Percentiles rank a stretch among this genome's conserved stretches.
These are phyloP conservation scores for Tulasnella sp. DNA, from an alignment of 768 basidiomycete genomes.

Conservation along the genomic window DNA sequence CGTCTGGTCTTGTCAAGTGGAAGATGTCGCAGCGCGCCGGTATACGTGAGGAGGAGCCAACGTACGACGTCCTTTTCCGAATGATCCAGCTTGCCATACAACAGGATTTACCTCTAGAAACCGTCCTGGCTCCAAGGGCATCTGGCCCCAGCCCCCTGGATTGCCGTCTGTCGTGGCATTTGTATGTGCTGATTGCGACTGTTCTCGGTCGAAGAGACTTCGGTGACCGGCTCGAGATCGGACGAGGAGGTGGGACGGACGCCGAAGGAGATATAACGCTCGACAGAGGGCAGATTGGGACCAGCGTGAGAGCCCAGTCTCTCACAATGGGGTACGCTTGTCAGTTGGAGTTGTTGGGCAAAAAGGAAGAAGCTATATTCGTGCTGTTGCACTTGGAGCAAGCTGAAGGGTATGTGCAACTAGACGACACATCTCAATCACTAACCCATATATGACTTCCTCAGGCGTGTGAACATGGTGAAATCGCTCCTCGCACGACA, in stretches of 20 bases:
- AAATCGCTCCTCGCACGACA: conserved; percentile 64
- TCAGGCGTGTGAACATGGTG: conserved; percentile 71
- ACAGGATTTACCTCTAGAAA: conserved; percentile 55
- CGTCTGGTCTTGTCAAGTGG: not conserved
- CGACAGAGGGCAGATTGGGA: conserved; percentile 34
- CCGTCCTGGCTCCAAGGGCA: conserved; percentile 55
- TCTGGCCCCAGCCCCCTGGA: conserved; percentile 68
- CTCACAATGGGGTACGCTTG: conserved; percentile 76
- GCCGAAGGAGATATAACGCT: conserved; percentile 26
- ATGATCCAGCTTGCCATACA: conserved; percentile 70
- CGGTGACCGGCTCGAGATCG: conserved; percentile 45
- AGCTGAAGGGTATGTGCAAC: conserved; percentile 50
- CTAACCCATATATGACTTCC: not conserved
- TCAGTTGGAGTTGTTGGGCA: conserved; percentile 69
- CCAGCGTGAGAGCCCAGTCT: conserved; percentile 72
- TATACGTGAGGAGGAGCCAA: not conserved
- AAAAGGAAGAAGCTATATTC: conserved; percentile 79
- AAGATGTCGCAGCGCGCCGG: not conserved
- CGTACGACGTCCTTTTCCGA: conserved; percentile 61
- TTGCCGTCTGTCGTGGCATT: conserved; percentile 80
- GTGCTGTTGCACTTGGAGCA: conserved; percentile 83
- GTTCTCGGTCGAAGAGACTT: conserved; percentile 79
- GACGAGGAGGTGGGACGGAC: conserved; percentile 26
- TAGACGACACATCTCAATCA: not conserved
- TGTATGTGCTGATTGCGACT: conserved; percentile 78